These are phyloP conservation scores for Sporothrix euskadiensis DNA, from an alignment of 2,329 filamentous ascomycete genomes.

Conservation along the genomic window DNA sequence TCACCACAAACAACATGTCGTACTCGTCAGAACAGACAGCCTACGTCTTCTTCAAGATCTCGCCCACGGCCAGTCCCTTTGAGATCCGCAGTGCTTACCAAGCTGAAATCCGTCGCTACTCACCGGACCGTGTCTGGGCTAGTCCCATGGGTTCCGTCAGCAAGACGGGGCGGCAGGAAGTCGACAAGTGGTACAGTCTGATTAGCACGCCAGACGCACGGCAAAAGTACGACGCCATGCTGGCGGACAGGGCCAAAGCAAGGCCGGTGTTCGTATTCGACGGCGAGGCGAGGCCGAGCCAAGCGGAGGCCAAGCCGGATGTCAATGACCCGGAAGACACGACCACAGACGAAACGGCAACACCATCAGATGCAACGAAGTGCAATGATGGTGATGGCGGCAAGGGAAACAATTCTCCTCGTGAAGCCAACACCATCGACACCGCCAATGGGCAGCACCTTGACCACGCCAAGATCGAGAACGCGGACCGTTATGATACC, in stretches of 20 bases:
- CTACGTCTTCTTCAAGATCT: slow-evolving; percentile 17
- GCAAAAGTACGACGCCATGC: background rate
- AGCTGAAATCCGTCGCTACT: background rate
- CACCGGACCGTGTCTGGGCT: background rate
- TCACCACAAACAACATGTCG: background rate
- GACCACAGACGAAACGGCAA: too few species aligned
- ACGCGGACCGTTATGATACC: background rate
- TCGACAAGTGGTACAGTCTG: slow-evolving; percentile 13
- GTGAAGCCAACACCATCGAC: too few species aligned
- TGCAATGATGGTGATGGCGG: too few species aligned
- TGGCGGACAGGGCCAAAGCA: background rate
- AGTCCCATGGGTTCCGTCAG: slow-evolving; percentile 4
- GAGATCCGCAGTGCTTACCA: slow-evolving; percentile 11
- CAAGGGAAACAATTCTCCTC: too few species aligned
- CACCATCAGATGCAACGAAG: background rate
- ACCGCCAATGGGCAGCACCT: too few species aligned
- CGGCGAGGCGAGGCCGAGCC: background rate
- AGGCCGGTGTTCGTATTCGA: background rate
- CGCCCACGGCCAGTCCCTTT: background rate
- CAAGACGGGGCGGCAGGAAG: slow-evolving; percentile 16
- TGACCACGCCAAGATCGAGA: too few species aligned
- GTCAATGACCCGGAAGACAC: background rate
- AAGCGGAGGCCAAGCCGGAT: background rate
- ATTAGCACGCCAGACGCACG: background rate
- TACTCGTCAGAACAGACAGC: slow-evolving; percentile 1